Evolutionary conservation across 352 stramenopile genomes (phyloP), one percentile per base, ranked within the genome.

Genomic region (Globisporangium alternatum): DNA sequence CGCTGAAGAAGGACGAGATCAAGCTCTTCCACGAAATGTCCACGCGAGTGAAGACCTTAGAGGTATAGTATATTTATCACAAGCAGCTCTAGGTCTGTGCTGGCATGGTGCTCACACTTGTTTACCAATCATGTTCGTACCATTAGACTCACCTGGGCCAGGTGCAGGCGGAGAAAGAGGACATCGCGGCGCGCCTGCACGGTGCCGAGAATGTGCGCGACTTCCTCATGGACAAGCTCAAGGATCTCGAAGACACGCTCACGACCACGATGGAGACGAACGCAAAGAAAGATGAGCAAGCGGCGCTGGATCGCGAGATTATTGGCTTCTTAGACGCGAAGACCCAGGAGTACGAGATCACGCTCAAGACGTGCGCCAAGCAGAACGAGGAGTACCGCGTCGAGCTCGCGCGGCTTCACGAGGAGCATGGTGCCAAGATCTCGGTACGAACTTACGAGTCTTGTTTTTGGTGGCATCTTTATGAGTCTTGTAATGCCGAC

Each of bases 1-100:
- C 81, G 30, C 67, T 95, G 7, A 95, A 89, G 56, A 86, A 88
- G 37, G 80, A 91, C 43, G 83, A 92, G 61, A 90, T 95, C 62
- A 95, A 95, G 66, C 66, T 91, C 8, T 93, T 93, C 51, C 86
- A 90, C 43, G 86, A 95, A 25, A 86, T 95, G 80, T 91, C 83
- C 19, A 88, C 78, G 1, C 76, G 79, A 31, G 73, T 95, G n/a
- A 88, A 89, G 60, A 74, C 72, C 8, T 62, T 95, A 8, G 81
- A 94, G 77, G 82, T 91, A 57, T 21, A 4, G 35, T 41, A 4
- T 2, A 21, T 5, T 57, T n/a, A 9, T 44, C 9, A 9, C 7
- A 19, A 8, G 22, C 19, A 39, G 17, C n/a, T 53, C 22, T 12
- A 17, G 10, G 1, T 37, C 13, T 61, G 35, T 12, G 25, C 25